These are phyloP conservation scores for Colletotrichum camelliae DNA, from an alignment of 2,329 filamentous ascomycete genomes.

Conservation along the genomic window DNA sequence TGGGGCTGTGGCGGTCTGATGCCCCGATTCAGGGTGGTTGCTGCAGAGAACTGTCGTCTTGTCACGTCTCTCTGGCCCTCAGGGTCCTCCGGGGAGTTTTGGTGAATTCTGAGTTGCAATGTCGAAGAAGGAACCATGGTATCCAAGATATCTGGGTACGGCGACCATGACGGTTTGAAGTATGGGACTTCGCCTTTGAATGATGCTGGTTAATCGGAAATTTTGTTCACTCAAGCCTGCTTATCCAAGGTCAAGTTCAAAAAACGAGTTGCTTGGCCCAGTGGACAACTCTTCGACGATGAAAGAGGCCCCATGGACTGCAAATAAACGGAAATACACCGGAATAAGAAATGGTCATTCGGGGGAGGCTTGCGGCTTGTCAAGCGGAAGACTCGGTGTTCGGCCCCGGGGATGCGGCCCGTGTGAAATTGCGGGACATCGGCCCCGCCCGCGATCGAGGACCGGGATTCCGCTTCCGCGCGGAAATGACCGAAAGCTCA, in stretches of 20 bases:
- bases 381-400: not conserved
- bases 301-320: too few species aligned
- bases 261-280: not conserved
- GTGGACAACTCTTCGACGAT: not conserved
- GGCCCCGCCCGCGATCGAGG: not conserved
- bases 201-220: too few species aligned
- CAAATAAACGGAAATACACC: not conserved
- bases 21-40: not conserved
- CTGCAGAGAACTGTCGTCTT: not conserved
- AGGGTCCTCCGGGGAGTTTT: too few species aligned
- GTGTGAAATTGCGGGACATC: not conserved
- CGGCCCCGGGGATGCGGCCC: not conserved
- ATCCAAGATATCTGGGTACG: too few species aligned
- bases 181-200: too few species aligned
- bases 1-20: too few species aligned
- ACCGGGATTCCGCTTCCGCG: not conserved
- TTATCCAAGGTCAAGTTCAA: not conserved
- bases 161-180: too few species aligned
- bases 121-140: too few species aligned
- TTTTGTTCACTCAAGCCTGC: too few species aligned
- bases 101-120: too few species aligned
- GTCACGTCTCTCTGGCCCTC: too few species aligned
- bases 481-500: not conserved
- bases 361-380: not conserved
- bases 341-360: fast-evolving